Evolutionary conservation across 495 filamentous ascomycete genomes (phyloP).

Genomic region (Bryoglossum gracile): DNA sequence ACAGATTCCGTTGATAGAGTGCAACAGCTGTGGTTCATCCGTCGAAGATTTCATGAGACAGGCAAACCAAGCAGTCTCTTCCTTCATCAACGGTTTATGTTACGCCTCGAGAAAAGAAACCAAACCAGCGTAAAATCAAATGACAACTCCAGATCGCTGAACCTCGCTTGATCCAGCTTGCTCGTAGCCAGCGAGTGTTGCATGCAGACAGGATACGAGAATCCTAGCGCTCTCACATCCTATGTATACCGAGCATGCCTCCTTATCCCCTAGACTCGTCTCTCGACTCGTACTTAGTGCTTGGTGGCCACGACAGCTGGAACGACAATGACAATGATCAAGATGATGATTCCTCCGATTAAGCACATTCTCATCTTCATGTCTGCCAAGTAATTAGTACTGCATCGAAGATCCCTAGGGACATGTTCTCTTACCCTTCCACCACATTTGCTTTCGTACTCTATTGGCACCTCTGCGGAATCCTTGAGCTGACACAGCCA

Average conservation of each 20-base stretch:
- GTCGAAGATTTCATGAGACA: conserved; percentile 9
- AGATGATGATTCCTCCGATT: conserved; percentile 75
- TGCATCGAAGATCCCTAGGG: background rate
- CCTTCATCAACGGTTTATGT: conserved; percentile 12
- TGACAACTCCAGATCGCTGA: conserved; percentile 26
- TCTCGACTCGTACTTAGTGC: conserved; percentile 8
- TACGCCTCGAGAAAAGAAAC: conserved; percentile 21
- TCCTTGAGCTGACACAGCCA: conserved; percentile 80
- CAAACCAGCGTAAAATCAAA: conserved; percentile 23
- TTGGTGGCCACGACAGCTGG: conserved; percentile 45
- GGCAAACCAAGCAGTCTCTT: conserved; percentile 3
- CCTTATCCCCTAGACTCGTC: background rate
- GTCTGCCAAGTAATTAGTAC: conserved; percentile 55
- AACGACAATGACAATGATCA: conserved; percentile 88
- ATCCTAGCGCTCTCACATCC: conserved; percentile 3
- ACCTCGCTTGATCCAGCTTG: conserved; percentile 21
- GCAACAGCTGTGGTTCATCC: conserved; percentile 9
- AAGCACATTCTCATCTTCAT: conserved; percentile 99
- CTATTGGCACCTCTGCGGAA: conserved; percentile 94
- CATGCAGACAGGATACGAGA: conserved; percentile 19
- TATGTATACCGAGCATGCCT: conserved; percentile 8
- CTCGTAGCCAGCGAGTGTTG: conserved; percentile 23
- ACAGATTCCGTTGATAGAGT: conserved; percentile 20
- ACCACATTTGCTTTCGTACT: conserved; percentile 75
- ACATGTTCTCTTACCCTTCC: conserved; percentile 35